phyloP scores from a whole-genome alignment of 345 rosid genomes.

The Salix purpurea region DNA sequence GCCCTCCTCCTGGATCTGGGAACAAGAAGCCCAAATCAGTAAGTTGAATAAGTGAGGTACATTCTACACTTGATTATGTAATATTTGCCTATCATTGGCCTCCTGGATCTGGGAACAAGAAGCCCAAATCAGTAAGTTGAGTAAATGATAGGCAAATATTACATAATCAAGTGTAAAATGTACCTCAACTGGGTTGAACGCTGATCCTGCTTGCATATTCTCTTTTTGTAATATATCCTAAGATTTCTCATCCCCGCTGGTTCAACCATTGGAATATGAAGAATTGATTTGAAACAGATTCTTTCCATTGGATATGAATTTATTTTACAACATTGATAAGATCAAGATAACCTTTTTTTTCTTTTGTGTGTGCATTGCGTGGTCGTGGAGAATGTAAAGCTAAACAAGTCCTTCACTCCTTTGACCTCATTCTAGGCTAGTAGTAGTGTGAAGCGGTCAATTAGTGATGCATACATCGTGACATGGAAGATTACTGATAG shows the following conservation, averaged over 20 bases:
- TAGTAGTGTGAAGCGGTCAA: not conserved
- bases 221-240: not conserved
- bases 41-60: conserved; percentile 50
- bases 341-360: not conserved
- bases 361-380: not conserved
- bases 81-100: conserved; percentile 11
- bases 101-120: no score
- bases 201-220: not conserved
- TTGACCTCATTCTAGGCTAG: not conserved
- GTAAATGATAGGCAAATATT: no score
- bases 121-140: no score
- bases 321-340: not conserved
- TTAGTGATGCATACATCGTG: not conserved
- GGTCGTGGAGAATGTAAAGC: not conserved
- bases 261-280: not conserved
- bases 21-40: conserved; percentile 85
- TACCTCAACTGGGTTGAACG: not conserved
- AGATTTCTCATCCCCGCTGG: not conserved
- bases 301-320: not conserved
- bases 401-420: not conserved
- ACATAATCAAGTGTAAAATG: no score
- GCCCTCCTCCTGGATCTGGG: conserved; percentile 61
- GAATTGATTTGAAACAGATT: not conserved
- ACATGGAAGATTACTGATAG: not conserved
- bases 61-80: conserved; percentile 2